phyloP scores from a whole-genome alignment of 2,329 filamentous ascomycete species.

The Aspergillus proliferans region DNA sequence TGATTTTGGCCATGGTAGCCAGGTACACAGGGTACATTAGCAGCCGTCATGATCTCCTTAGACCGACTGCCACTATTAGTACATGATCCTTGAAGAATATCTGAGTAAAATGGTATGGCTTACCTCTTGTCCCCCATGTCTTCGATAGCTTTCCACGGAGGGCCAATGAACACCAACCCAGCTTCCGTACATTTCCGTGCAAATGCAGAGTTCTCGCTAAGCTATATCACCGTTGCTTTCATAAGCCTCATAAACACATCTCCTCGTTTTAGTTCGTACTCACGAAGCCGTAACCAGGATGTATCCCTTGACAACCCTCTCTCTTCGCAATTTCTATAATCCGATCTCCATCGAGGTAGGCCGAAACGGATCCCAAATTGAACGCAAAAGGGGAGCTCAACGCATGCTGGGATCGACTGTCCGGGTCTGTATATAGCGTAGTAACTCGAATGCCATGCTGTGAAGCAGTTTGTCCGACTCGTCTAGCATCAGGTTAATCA shows the following conservation, averaged over 20 bases:
- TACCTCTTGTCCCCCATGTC: constrained; percentile 87
- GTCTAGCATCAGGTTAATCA: constrained; percentile 36
- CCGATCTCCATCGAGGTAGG: constrained; percentile 86
- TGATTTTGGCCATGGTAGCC: constrained; percentile 91
- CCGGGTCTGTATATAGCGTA: constrained; percentile 90
- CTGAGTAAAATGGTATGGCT: background rate
- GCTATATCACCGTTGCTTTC: constrained; percentile 21
- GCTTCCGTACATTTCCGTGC: constrained; percentile 82
- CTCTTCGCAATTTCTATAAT: constrained; percentile 85
- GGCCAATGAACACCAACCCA: constrained; percentile 89
- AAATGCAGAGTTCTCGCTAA: constrained; percentile 90
- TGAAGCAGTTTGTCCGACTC: constrained; percentile 81
- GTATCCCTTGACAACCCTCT: constrained; percentile 81
- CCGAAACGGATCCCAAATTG: constrained; percentile 73
- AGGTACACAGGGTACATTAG: constrained; percentile 93
- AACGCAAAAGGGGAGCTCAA: constrained; percentile 75
- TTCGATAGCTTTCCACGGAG: constrained; percentile 68
- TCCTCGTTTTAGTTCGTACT: constrained; percentile 12
- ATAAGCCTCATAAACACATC: background rate
- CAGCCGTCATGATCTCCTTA: constrained; percentile 93
- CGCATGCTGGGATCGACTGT: constrained; percentile 81
- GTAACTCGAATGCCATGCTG: constrained; percentile 87
- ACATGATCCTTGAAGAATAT: background rate
- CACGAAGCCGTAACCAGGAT: constrained; percentile 88
- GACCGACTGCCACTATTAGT: constrained; percentile 50